phyloP scores from a whole-genome alignment of 345 rosid genomes.

The Geranium rotundifolium region DNA sequence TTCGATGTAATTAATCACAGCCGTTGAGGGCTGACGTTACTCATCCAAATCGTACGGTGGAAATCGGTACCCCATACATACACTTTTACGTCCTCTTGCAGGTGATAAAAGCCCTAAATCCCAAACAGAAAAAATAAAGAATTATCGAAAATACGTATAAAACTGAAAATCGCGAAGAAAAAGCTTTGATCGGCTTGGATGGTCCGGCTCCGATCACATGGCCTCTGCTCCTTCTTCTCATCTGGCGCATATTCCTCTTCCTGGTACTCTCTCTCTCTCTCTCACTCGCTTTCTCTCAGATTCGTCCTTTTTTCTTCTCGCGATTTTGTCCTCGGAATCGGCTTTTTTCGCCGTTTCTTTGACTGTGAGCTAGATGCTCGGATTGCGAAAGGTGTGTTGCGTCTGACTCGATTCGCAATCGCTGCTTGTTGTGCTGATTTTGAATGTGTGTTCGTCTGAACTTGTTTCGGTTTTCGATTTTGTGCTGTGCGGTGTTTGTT shows the following conservation, averaged over 20 bases:
- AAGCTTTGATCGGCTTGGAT: constrained; percentile 16
- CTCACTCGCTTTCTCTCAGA: not conserved
- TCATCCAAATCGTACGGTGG: too few species aligned
- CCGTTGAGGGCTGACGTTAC: too few species aligned
- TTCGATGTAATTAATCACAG: too few species aligned
- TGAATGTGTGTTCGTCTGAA: not conserved
- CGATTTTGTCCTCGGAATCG: not conserved
- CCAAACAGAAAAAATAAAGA: too few species aligned
- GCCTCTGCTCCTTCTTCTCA: constrained; percentile 50
- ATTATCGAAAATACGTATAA: too few species aligned
- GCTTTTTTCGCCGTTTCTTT: not conserved
- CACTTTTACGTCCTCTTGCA: too few species aligned
- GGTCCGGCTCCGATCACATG: constrained; percentile 29
- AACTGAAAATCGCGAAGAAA: not conserved
- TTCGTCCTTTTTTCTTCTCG: not conserved
- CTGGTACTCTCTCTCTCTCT: constrained; percentile 5
- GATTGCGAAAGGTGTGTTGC: not conserved
- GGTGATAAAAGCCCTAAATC: too few species aligned
- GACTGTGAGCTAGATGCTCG: not conserved
- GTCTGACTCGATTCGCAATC: not conserved
- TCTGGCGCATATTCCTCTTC: constrained; percentile 40
- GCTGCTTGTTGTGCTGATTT: not conserved
- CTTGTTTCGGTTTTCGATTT: not conserved
- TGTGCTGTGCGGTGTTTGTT: not conserved
- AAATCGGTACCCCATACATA: too few species aligned